Conservation (phyloP, 768 basidiomycete genomes). For the Tricholoma sp. region DNA sequence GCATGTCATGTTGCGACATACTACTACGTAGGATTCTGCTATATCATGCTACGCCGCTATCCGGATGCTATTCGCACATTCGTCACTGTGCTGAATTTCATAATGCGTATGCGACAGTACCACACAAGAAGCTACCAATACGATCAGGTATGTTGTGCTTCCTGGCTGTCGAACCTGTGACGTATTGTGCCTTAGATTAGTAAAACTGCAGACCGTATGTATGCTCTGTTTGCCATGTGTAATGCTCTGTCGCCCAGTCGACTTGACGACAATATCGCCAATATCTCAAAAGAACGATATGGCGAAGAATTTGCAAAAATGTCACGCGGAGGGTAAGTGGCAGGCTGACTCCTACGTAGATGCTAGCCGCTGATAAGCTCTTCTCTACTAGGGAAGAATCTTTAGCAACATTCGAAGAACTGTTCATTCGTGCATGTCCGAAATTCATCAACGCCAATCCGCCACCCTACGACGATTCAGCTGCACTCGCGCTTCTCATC, state of each 20-base stretch:
- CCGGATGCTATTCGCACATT: constrained; percentile 95
- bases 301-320: constrained; percentile 89
- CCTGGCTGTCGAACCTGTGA: not conserved
- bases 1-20: constrained; percentile 95
- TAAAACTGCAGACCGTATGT: constrained; percentile 98
- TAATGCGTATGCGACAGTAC: constrained; percentile 93
- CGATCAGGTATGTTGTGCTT: constrained; percentile 60
- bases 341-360: not conserved
- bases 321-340: constrained; percentile 61
- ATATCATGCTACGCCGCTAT: constrained; percentile 91
- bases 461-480: constrained; percentile 85
- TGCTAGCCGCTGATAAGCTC: not conserved
- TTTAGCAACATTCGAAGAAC: constrained; percentile 80
- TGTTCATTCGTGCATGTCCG: constrained; percentile 92
- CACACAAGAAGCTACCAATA: constrained; percentile 97
- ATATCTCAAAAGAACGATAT: constrained; percentile 88
- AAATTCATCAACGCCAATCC: constrained; percentile 96
- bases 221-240: constrained; percentile 91
- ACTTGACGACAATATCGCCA: constrained; percentile 91
- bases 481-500: constrained; percentile 48
- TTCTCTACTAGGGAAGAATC: constrained; percentile 53
- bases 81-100: constrained; percentile 90
- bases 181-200: constrained; percentile 59
- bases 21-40: constrained; percentile 97
- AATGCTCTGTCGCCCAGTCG: constrained; percentile 89